Evolutionary conservation across 306 rosid species (phyloP), one percentile per base, ranked within the genome.

Genomic region (Quercus alba): DNA sequence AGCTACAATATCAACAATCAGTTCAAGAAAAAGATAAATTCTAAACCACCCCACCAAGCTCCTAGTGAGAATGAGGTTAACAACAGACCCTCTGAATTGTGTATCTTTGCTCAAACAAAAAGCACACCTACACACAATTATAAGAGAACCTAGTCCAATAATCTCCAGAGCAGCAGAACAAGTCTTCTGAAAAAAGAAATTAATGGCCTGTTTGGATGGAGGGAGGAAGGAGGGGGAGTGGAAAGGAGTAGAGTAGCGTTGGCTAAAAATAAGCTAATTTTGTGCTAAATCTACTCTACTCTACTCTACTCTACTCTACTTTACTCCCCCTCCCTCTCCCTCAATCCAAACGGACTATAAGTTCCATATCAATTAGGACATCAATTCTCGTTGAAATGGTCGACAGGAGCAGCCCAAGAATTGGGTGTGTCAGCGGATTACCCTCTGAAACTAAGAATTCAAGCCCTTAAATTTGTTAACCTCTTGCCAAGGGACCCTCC

Each of bases 371-470:
- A 77, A 71, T 46, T 82, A 54, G 63, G 75, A 1, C 31, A 72
- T 26, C 71, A 51, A 62, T 52, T 76, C 1, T 61, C 67, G 38
- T 19, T 63, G 49, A 61, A 72, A 23, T 81, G 85, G 77, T 81
- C 70, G 51, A 71, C 74, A 5, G 81, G 75, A 49, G 81, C 77
- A 5, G 73, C 56, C 84, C 73, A 1, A 76, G 80, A 70, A 81
- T 76, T 30, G 81, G 81, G 74, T 72, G 78, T 38, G 74, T 35
- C 72, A 14, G 77, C 75, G 10, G 85, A 81, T 62, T 76, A 72
- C 74, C 85, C 81, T 54, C 46, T 49, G 33, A 56, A 77, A 25
- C 56, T 81, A 38, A 72, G 81, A 75, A 28, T 25, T 25, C 81
- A 81, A 26, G 68, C 81, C 41, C 73, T 77, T 66, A 77, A 77